Base-by-base conservation (phyloP, 2,329 filamentous ascomycete genomes). In the Arachnopeziza araneosa region DNA sequence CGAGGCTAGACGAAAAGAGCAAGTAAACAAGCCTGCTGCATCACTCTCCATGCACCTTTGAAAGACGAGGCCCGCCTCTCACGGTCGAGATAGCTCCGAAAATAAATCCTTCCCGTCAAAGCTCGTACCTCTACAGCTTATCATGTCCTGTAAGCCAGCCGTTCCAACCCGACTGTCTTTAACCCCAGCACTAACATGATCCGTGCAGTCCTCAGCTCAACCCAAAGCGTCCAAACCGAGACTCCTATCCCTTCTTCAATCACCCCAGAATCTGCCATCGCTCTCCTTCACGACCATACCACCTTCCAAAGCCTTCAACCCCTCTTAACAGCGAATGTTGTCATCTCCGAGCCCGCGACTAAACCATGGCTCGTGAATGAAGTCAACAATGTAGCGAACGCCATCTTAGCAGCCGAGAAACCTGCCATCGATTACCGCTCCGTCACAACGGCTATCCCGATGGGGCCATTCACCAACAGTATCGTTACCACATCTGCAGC, bases 271-370 rank as follows among this genome's bases (percentile, higher is more conserved):
- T 57, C 56, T 8, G 61, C 59, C 6, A 50, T 63, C 9, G 49
- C 56, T 9, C n/a, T 61, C 10, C 56, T 63, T 1, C 61, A 63
- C 22, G 56, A 63, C 22, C 61, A 63, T 36, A 49, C 50, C 24
- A 24, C 54, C 14, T 60, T 63, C 24, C 58, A 59, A 44, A 54
- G 19, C 50, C 56, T 57, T 1, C 61, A 63, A 23, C 56, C 61
- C n/a, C 54, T 60, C 4, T 54, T 55, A 52, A 49, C 44, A 21
- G 54, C 55, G 21, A 59, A 61, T 22, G 49, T 55, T 14, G 26
- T 57, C 17, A 59, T 60, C 21, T 22, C 54, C 2, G 17, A n/a
- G 24, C 58, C 61, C 9, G 30, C 56, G 1, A 5, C 52, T 1
- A 26, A 51, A 10, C 50, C 54, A 22, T 61, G 57, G 54, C 30